Evolutionary conservation across 345 rosid genomes (phyloP), one percentile per base, ranked within the genome.

Genomic region (Lumnitzera racemosa): DNA sequence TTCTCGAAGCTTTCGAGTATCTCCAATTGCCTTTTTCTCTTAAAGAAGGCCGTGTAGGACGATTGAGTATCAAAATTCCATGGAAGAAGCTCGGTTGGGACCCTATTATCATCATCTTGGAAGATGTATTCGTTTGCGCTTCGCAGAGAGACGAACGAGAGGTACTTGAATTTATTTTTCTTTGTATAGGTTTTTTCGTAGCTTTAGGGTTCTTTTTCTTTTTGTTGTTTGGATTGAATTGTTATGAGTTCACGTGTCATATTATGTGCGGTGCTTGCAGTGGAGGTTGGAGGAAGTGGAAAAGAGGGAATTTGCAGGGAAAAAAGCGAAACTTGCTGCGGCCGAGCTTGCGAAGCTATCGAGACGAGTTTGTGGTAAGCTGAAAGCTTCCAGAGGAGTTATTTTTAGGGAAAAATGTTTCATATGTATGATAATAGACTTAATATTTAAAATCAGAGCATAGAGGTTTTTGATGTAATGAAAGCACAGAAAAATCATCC

Each of bases 311-410:
- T 88, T 78, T 71, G 95, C 96, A 36, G 95, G 86, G 47, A 91
- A 89, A 64, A 84, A 81, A 74, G 96, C 98, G 24, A 84, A 89
- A 73, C 98, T 91, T 66, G 98, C 90, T 24, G 86, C 96, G 11
- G 98, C 96, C 13, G 98, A 89, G 79, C 83, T 91, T 56, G 87
- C 89, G 2, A 89, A 91, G 66, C 67, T 91, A 24, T 89, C 95
- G 36, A 76, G 81, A 49, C 88, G 87, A 3, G 86, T 85, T 46
- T 78, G 78, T 15, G 90, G 96, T 91, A 68, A 78, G 91, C 71
- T 56, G n/a, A 36, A 36, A 36, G 11, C 43, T 36, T 36, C 43
- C 7, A 5, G 43, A 5, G 43, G 10, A 36, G 9, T 5, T 36
- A 4, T 36, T 1, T 5, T 36, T 36, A 36, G 43, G 5, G 43